Evolutionary conservation across 148 eudicot species (phyloP).

Genomic region (Rhododendron ovatum): DNA sequence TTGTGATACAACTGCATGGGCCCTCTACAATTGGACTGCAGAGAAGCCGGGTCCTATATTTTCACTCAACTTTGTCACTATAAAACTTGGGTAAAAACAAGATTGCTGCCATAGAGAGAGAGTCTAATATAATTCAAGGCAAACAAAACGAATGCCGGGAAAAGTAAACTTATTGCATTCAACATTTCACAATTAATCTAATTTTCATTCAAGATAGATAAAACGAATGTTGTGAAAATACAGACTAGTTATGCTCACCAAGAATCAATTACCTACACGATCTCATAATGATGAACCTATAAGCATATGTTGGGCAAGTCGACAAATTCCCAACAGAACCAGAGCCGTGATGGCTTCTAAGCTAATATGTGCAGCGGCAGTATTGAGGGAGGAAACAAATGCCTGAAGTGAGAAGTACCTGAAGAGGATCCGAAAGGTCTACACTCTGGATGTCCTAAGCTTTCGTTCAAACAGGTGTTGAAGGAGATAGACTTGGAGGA

Average conservation of each 20-base stretch:
- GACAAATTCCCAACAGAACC: not conserved
- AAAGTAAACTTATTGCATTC: not conserved
- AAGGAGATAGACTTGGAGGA: conserved; percentile 73
- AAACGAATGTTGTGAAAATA: not conserved
- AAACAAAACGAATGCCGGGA: not conserved
- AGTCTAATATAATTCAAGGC: not conserved
- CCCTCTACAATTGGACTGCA: too few species aligned
- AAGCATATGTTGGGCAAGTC: not conserved
- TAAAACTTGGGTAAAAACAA: not conserved
- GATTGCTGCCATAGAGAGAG: not conserved
- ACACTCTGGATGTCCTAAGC: conserved; percentile 58
- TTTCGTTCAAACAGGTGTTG: conserved; percentile 70
- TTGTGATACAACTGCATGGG: too few species aligned
- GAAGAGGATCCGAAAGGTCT: conserved; percentile 2
- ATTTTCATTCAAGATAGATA: not conserved
- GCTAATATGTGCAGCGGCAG: not conserved
- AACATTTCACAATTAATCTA: not conserved
- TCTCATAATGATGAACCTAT: not conserved
- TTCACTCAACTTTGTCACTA: not conserved
- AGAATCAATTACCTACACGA: not conserved
- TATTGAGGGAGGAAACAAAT: not conserved
- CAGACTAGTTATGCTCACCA: not conserved
- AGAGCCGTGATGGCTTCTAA: not conserved
- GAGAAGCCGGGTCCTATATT: not conserved
- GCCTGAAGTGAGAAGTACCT: not conserved